Evolutionary conservation across 1,284 basidiomycete genomes (phyloP).

Genomic region (Ceratobasidium sp.): DNA sequence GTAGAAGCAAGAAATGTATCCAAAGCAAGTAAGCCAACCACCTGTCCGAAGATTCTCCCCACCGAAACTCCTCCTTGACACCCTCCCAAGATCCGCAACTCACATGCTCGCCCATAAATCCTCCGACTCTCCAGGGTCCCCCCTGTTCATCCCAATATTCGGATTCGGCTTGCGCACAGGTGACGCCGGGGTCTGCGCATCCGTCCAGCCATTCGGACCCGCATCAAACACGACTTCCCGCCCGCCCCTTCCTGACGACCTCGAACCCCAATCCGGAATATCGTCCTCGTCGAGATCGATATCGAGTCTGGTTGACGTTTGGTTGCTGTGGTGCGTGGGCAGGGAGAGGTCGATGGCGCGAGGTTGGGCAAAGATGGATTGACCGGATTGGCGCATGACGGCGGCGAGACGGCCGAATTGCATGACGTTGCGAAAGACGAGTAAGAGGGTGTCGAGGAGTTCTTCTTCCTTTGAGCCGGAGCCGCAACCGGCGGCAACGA

Average conservation of each 20-base stretch:
- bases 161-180: conserved; percentile 44
- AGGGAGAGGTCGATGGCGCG: conserved; percentile 88
- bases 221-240: conserved; percentile 48
- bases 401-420: conserved; percentile 90
- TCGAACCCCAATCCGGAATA: conserved; percentile 50
- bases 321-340: conserved; percentile 64
- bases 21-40: too few species aligned
- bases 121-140: conserved; percentile 67
- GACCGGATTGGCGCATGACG: conserved; percentile 92
- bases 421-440: conserved; percentile 89
- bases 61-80: too few species aligned
- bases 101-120: conserved; percentile 76
- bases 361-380: conserved; percentile 91
- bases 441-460: conserved; percentile 86
- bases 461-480: conserved; percentile 86
- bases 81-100: not conserved
- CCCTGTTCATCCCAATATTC: conserved; percentile 49
- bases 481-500: conserved; percentile 84
- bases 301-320: conserved; percentile 74
- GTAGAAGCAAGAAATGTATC: too few species aligned
- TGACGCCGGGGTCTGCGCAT: conserved; percentile 7
- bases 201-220: conserved; percentile 26
- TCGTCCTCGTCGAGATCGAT: conserved; percentile 77
- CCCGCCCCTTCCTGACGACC: not conserved
- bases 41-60: too few species aligned